These are phyloP conservation scores for Backusella morwellensis DNA, from an alignment of 192 early-diverging fungal genomes.

Conservation along the genomic window DNA sequence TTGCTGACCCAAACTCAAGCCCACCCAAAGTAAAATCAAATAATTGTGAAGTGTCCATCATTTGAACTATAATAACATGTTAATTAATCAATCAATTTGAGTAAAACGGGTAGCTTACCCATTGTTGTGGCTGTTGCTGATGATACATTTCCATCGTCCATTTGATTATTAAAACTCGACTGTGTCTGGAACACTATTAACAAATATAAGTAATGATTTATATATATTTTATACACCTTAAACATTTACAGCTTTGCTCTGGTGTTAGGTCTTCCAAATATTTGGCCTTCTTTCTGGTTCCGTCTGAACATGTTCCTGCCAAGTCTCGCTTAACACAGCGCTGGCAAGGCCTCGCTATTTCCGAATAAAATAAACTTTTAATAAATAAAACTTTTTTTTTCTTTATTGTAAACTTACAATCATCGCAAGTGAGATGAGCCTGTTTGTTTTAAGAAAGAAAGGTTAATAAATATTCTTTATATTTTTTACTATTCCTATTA, in stretches of 20 bases:
- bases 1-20: constrained; percentile 83
- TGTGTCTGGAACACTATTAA: constrained; percentile 37
- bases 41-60: constrained; percentile 19
- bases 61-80: not conserved
- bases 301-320: constrained; percentile 75
- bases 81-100: not conserved
- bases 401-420: constrained; percentile 46
- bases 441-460: not conserved
- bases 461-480: not conserved
- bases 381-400: not conserved
- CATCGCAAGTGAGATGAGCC: constrained; percentile 74
- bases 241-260: constrained; percentile 25
- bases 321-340: constrained; percentile 85
- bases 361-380: constrained; percentile 1
- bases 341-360: constrained; percentile 75
- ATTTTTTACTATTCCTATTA: not conserved
- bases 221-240: constrained; percentile 10
- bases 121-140: constrained; percentile 1
- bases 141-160: not conserved
- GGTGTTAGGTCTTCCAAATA: constrained; percentile 74
- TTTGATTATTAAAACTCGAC: constrained; percentile 49
- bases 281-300: constrained; percentile 88
- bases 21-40: constrained; percentile 40
- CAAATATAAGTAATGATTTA: not conserved
- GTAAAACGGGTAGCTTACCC: constrained; percentile 40